Evolutionary conservation across 768 basidiomycete genomes (phyloP), one percentile per base, ranked within the genome.

Genomic region (Rhodosporidiobolus sp.): DNA sequence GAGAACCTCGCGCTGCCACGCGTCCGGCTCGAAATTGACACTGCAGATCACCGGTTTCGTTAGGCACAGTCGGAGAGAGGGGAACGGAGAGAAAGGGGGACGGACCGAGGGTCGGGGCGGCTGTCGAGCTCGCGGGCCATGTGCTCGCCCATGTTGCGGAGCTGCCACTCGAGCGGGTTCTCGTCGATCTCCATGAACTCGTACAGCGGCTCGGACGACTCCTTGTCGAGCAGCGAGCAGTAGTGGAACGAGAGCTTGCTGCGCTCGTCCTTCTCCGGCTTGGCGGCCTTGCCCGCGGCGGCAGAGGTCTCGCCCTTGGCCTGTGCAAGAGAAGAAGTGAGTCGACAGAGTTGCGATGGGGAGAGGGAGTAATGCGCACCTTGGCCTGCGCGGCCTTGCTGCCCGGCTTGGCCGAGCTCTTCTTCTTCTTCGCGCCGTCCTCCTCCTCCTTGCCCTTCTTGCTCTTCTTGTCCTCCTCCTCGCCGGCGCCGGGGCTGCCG

Each of bases 111-210:
- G 79, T 90, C 89, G 0, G 80, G 78, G 63, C 84, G 81, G 53
- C 86, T 84, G 71, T 89, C 89, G 86, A 90, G 88, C 70, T 85
- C 87, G 48, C 89, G 83, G 75, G 89, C 88, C 89, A 90, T 88
- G 76, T 83, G 87, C 73, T 88, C 85, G 11, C 89, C 89, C 67
- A 89, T 89, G 19, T 85, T 79, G n/a, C 87, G 84, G 34, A 90
- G 81, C 77, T 90, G 89, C 88, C 89, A 90, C 20, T 82, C 80
- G 16, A 88, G 79, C 2, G 87, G 86, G 69, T 87, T 81, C 67
- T 88, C 87, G 3, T 74, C 81, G 66, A 88, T 85, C 52, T 67
- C 69, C 73, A 74, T 77, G 62, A 59, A 77, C 14, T 67, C 68
- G 62, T 69, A 71, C 11, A 67, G 54, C 43, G 70, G 63, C 50